Evolutionary conservation across 306 rosid genomes (phyloP).

Genomic region (Prinsepia uniflora): DNA sequence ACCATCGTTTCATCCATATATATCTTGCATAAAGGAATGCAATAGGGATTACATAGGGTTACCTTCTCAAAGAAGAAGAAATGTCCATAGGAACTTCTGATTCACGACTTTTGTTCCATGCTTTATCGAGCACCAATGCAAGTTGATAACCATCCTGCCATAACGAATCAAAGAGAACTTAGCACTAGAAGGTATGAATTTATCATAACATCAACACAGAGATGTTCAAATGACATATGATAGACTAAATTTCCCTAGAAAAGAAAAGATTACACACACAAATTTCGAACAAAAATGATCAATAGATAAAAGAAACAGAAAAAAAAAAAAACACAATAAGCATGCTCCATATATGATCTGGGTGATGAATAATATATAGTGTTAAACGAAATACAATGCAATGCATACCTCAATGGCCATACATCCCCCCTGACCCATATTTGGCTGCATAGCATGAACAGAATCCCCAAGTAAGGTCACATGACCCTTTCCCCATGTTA

Average conservation of each 20-base stretch:
- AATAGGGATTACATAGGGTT: background rate
- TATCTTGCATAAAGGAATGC: background rate
- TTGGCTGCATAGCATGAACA: constrained; percentile 99
- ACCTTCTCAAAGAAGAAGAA: constrained; percentile 71
- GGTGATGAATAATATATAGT: background rate
- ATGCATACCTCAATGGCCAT: constrained; percentile 91
- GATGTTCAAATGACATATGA: background rate
- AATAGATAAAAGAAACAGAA: background rate
- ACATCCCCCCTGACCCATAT: constrained; percentile 98
- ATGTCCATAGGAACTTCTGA: constrained; percentile 59
- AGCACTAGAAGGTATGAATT: background rate
- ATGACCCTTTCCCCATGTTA: constrained; percentile 89
- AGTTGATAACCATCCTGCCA: constrained; percentile 90
- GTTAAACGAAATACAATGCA: background rate
- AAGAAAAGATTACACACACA: background rate
- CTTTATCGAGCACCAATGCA: constrained; percentile 67
- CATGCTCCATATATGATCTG: constrained; percentile 5
- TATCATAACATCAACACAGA: background rate
- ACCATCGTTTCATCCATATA: background rate
- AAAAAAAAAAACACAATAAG: background rate
- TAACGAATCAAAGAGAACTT: constrained; percentile 23
- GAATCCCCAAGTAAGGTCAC: constrained; percentile 97
- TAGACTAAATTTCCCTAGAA: background rate
- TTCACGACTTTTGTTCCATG: constrained; percentile 53
- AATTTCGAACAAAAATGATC: background rate